phyloP scores from a whole-genome alignment of 441 rosid species.

The Flueggea neowawraea region DNA sequence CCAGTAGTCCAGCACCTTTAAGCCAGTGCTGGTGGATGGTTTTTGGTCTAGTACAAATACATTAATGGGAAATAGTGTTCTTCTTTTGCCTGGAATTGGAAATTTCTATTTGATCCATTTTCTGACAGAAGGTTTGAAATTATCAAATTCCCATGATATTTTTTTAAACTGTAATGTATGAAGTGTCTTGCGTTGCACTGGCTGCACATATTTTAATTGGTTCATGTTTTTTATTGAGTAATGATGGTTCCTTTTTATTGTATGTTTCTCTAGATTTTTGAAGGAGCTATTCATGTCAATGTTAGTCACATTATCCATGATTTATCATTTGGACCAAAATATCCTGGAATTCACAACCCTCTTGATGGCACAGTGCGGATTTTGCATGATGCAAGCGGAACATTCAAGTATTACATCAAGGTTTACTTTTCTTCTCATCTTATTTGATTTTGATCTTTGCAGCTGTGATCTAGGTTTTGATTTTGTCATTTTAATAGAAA shows the following conservation, averaged over 20 bases:
- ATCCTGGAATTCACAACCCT: slow-evolving; percentile 88
- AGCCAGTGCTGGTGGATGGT: no score
- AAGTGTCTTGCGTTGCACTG: not conserved
- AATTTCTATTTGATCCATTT: not conserved
- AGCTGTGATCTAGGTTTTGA: no score
- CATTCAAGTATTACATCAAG: slow-evolving; percentile 93
- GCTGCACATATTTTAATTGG: not conserved
- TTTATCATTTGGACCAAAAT: slow-evolving; percentile 92
- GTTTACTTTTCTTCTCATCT: slow-evolving; percentile 27
- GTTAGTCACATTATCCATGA: slow-evolving; percentile 87
- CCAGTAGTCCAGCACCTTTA: no score
- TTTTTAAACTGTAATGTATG: not conserved
- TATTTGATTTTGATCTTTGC: not conserved
- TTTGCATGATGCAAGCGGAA: slow-evolving; percentile 76
- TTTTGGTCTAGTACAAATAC: no score
- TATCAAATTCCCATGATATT: not conserved
- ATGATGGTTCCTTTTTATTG: not conserved
- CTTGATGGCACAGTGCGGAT: slow-evolving; percentile 71
- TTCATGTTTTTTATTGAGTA: not conserved
- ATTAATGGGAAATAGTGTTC: no score
- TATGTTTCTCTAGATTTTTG: slow-evolving; percentile 60
- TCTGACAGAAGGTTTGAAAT: not conserved
- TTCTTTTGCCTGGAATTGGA: not conserved
- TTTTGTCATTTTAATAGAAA: no score
- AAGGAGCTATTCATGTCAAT: slow-evolving; percentile 72